Percentiles rank a stretch among this genome's conserved stretches.
phyloP scores from a whole-genome alignment of 495 filamentous ascomycete genomes.

The Pyronema domesticum region DNA sequence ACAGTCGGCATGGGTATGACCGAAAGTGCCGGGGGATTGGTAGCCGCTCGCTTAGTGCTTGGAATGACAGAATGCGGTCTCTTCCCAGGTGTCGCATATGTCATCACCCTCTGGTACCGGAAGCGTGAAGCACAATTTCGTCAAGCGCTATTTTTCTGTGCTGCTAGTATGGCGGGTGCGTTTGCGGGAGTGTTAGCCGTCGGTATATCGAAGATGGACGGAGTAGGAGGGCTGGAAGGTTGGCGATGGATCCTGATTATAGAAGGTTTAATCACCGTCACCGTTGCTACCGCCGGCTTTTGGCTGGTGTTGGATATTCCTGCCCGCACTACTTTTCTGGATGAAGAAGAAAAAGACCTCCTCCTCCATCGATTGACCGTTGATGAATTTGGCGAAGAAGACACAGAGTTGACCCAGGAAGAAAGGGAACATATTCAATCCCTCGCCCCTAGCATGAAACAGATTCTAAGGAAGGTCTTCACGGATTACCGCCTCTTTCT shows the following conservation, averaged over 20 bases:
- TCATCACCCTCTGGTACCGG: conserved; percentile 59
- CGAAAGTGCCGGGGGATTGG: conserved; percentile 39
- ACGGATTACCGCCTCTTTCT: conserved; percentile 58
- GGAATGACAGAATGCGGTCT: conserved; percentile 47
- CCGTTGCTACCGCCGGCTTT: conserved; percentile 30
- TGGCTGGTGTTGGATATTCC: conserved; percentile 44
- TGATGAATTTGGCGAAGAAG: conserved; percentile 26
- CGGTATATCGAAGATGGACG: conserved; percentile 45
- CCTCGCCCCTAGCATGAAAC: conserved; percentile 33
- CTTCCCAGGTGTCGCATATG: conserved; percentile 58
- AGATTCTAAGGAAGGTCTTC: conserved; percentile 46
- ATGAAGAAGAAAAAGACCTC: conserved; percentile 29
- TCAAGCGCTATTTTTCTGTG: conserved; percentile 30
- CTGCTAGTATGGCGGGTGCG: conserved; percentile 39
- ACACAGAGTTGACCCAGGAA: conserved; percentile 6
- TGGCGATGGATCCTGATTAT: conserved; percentile 66
- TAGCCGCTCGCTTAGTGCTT: conserved; percentile 44
- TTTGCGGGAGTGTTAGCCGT: conserved; percentile 53
- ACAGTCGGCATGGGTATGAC: conserved; percentile 58
- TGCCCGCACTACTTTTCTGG: conserved; percentile 34
- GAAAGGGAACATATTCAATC: conserved; percentile 28
- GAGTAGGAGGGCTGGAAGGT: conserved; percentile 42
- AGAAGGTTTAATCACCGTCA: conserved; percentile 37
- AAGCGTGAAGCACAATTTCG: conserved; percentile 46
- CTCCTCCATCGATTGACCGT: conserved; percentile 29